Percentiles rank a stretch among this genome's conserved stretches.
phyloP scores from a whole-genome alignment of 352 stramenopile species.

The Pythium chondricola region DNA sequence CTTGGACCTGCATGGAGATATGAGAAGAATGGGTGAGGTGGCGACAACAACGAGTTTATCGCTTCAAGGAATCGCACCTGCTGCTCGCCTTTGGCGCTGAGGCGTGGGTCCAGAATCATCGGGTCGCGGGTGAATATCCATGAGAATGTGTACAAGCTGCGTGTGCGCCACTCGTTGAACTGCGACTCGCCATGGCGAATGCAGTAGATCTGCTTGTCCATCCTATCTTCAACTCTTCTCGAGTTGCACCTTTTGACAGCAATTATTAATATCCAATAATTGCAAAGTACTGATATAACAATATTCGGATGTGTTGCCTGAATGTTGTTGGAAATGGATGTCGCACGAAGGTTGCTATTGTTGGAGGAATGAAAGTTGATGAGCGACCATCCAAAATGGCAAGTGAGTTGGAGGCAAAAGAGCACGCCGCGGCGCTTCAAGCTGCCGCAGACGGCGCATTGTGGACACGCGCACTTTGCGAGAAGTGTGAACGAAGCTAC shows the following conservation, averaged over 20 bases:
- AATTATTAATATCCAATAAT: too few species aligned
- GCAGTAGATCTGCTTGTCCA: slow-evolving; percentile 73
- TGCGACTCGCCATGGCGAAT: slow-evolving; percentile 85
- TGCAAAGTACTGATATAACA: too few species aligned
- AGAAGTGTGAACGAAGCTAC: slow-evolving; percentile 70
- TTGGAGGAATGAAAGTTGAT: slow-evolving; percentile 6
- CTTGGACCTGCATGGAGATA: slow-evolving; percentile 30
- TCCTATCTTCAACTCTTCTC: neutral
- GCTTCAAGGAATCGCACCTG: too few species aligned
- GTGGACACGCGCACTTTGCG: slow-evolving; percentile 55
- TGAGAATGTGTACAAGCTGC: slow-evolving; percentile 75
- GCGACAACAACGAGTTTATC: too few species aligned
- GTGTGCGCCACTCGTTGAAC: slow-evolving; percentile 83
- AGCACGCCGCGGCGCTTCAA: neutral
- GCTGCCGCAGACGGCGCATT: slow-evolving; percentile 5
- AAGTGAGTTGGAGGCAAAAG: slow-evolving; percentile 2
- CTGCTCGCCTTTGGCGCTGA: slow-evolving; percentile 64
- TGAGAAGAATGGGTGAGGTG: too few species aligned
- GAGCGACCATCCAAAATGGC: too few species aligned
- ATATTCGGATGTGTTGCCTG: too few species aligned
- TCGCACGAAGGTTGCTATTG: slow-evolving; percentile 21
- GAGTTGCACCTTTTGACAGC: too few species aligned
- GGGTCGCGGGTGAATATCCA: slow-evolving; percentile 81
- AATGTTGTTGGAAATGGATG: slow-evolving; percentile 6
- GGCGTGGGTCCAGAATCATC: slow-evolving; percentile 77